Conservation (phyloP, 2,329 filamentous ascomycete genomes). For the Nannizziopsis barbatae region DNA sequence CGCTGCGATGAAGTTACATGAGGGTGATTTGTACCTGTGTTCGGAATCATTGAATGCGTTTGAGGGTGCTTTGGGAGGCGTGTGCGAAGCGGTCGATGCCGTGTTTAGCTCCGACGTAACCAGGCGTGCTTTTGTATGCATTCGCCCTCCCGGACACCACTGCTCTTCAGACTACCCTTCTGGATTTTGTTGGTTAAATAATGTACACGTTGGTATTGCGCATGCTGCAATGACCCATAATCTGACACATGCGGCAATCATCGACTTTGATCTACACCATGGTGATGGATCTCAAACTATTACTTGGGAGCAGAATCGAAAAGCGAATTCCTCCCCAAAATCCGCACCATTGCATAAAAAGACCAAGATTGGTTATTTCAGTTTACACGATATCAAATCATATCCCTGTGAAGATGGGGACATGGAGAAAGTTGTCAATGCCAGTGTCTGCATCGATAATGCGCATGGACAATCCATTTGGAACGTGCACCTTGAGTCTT, state of each 20-base stretch:
- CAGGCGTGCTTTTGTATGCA: conserved; percentile 75
- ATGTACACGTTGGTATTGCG: conserved; percentile 92
- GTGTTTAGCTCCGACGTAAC: conserved; percentile 59
- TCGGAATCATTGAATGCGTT: conserved; percentile 75
- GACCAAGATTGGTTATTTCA: conserved; percentile 87
- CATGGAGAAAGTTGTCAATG: conserved; percentile 81
- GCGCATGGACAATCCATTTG: conserved; percentile 89
- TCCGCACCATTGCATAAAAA: conserved; percentile 69
- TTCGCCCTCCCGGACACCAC: conserved; percentile 89
- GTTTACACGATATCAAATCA: conserved; percentile 94
- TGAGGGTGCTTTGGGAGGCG: conserved; percentile 80
- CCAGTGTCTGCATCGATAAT: conserved; percentile 86
- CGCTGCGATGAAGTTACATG: conserved; percentile 52
- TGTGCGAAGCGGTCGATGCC: conserved; percentile 82
- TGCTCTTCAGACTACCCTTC: conserved; percentile 83
- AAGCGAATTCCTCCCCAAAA: conserved; percentile 52
- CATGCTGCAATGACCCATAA: conserved; percentile 75
- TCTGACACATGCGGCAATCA: conserved; percentile 83
- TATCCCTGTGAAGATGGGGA: conserved; percentile 95
- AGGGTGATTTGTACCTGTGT: conserved; percentile 85
- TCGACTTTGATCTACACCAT: conserved; percentile 86
- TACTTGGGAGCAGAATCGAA: conserved; percentile 77
- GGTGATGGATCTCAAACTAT: conserved; percentile 94
- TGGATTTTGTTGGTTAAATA: conserved; percentile 98
- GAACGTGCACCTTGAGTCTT: conserved; percentile 88